Evolutionary conservation across 805 yeast species (phyloP), one percentile per base, ranked within the genome.

Genomic region (Wickerhamiella australiensis): DNA sequence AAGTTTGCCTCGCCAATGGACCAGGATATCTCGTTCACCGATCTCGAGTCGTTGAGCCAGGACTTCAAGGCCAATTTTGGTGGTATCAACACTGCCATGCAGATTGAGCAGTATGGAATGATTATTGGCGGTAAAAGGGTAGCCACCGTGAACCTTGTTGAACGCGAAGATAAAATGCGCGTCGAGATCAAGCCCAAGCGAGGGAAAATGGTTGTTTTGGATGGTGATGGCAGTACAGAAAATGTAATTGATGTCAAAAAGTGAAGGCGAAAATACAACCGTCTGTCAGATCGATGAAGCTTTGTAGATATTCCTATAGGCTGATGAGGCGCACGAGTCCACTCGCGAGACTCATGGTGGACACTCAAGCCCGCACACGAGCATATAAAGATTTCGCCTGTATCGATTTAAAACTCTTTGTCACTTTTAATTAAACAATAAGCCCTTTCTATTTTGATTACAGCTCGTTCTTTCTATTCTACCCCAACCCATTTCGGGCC

Each of bases 121-220:
- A n/a, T 40, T 6, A 13, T 25, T 13, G 26, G 20, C 31, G 33
- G 37, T 12, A 21, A 20, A 11, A 44, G 49, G 9, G 36, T 33
- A 8, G 52, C 49, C n/a, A 50, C 52, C 7, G 46, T 45, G 13
- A 33, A n/a, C 15, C 23, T 50, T 20, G 37, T 44, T 9, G 37
- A 33, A 26, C 35, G 42, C 8, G 44, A 21, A 7, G 38, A 33
- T 15, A 25, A 25, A 25, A 25, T 25, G 35, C 38, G 48, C 1
- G 29, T 50, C 20, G 49, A 44, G 42, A 18, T 50, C 8, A 22
- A 15, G 21, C 52, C 52, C 2, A 31, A 27, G 17, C 13, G 26
- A 21, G 27, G 37, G 13, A 18, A 26, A 2, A 20, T 27, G 43
- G 18, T 46, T 36, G 49, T 46, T 13, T 13, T 46, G 15, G 43